phyloP scores from a whole-genome alignment of 768 basidiomycete species.

The Pleurotus ostreatus region DNA sequence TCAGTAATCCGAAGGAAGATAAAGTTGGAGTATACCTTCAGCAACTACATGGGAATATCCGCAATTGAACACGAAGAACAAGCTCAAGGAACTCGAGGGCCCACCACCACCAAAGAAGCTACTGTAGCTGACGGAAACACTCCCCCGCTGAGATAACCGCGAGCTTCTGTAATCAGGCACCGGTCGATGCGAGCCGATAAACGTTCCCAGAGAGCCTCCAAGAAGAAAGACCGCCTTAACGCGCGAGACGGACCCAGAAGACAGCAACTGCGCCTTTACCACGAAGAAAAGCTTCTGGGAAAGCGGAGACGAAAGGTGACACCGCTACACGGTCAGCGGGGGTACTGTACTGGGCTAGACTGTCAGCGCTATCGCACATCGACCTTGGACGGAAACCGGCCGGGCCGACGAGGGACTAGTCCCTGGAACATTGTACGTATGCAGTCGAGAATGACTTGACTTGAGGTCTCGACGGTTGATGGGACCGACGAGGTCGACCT shows the following conservation, averaged over 20 bases:
- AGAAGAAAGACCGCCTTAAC: not conserved
- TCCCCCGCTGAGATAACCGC: not conserved
- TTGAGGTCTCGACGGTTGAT: not conserved
- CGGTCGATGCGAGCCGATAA: conserved; percentile 2
- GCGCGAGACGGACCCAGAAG: conserved; percentile 1
- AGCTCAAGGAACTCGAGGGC: not conserved
- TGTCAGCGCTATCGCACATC: not conserved
- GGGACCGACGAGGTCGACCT: not conserved
- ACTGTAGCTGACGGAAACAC: not conserved
- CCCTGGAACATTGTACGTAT: too few species aligned
- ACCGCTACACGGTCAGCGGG: not conserved
- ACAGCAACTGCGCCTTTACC: not conserved
- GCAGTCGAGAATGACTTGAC: too few species aligned
- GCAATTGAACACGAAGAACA: not conserved
- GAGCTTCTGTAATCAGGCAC: conserved; percentile 3
- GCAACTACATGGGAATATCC: not conserved
- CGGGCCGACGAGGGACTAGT: not conserved
- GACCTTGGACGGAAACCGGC: not conserved
- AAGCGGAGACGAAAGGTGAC: not conserved
- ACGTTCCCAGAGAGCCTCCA: not conserved
- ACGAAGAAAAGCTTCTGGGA: not conserved
- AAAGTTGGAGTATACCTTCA: not conserved
- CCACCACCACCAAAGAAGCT: not conserved
- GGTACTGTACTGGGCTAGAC: not conserved
- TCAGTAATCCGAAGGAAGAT: not conserved